These are phyloP conservation scores for Xerocomellus intermedius DNA, from an alignment of 768 basidiomycete genomes.

Conservation along the genomic window DNA sequence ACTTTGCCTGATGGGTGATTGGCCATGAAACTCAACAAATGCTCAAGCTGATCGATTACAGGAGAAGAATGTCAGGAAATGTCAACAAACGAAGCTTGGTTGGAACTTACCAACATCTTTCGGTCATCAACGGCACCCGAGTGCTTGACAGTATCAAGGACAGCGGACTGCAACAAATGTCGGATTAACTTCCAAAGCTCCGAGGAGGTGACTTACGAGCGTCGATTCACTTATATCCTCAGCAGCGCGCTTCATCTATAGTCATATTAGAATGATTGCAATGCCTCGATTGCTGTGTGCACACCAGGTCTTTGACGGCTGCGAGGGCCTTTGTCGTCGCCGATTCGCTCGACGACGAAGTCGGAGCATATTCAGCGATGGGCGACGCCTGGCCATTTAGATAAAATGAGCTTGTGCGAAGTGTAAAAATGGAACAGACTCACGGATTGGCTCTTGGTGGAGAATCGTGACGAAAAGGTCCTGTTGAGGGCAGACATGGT, in stretches of 20 bases:
- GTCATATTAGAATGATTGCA: not conserved
- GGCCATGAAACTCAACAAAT: conserved; percentile 62
- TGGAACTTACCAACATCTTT: conserved; percentile 60
- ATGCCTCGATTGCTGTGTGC: not conserved
- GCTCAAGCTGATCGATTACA: conserved; percentile 55
- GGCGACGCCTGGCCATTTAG: conserved; percentile 16
- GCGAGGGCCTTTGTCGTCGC: conserved; percentile 23
- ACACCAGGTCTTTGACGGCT: conserved; percentile 31
- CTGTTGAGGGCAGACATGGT: conserved; percentile 31
- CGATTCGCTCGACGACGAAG: conserved; percentile 14
- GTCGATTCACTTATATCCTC: conserved; percentile 32
- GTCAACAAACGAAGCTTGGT: not conserved
- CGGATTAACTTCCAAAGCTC: not conserved
- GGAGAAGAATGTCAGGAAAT: not conserved
- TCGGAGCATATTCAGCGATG: conserved; percentile 3
- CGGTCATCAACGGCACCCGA: conserved; percentile 70
- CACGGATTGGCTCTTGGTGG: conserved; percentile 27
- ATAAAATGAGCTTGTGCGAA: not conserved
- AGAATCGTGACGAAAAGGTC: conserved; percentile 31
- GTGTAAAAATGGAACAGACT: not conserved
- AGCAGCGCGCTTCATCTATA: conserved; percentile 29
- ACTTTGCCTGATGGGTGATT: conserved; percentile 48
- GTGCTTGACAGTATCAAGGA: conserved; percentile 61
- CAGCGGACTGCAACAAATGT: conserved; percentile 43
- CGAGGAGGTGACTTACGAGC: conserved; percentile 13